A percentile compares a stretch with the other conserved stretches of the same genome.
Conservation (phyloP, 2,329 filamentous ascomycete genomes). For the Sarocladium oryzae region DNA sequence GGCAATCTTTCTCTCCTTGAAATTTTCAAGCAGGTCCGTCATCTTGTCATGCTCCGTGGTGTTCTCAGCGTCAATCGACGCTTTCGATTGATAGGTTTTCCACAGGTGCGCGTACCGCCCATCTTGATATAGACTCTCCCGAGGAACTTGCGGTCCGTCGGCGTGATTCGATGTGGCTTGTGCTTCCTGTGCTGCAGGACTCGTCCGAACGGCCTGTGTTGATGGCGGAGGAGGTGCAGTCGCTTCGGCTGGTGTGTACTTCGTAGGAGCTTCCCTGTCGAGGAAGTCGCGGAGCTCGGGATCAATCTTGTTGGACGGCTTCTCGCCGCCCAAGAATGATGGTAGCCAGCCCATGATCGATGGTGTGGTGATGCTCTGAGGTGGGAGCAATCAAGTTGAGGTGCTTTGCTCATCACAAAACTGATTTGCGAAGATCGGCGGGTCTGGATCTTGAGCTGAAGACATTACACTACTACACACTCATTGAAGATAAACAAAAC, state of each 20-base stretch:
- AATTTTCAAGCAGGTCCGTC: conserved; percentile 71
- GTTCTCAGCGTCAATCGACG: conserved; percentile 59
- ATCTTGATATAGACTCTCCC: conserved; percentile 49
- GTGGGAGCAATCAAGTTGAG: too few species aligned
- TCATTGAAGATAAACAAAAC: too few species aligned
- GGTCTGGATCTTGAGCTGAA: not conserved
- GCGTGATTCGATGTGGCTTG: conserved; percentile 11
- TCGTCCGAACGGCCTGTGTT: not conserved
- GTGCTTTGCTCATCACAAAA: too few species aligned
- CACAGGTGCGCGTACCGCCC: conserved; percentile 77
- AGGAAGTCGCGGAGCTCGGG: conserved; percentile 79
- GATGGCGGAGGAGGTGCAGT: not conserved
- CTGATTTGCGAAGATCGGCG: not conserved
- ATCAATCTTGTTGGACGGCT: conserved; percentile 60
- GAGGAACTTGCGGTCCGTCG: conserved; percentile 30
- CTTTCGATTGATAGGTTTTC: conserved; percentile 78
- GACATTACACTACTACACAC: too few species aligned
- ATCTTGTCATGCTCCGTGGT: conserved; percentile 77
- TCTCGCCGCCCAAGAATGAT: conserved; percentile 43
- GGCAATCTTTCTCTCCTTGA: conserved; percentile 71
- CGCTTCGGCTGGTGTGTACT: conserved; percentile 39
- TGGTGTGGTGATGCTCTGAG: not conserved
- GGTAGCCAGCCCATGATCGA: conserved; percentile 52
- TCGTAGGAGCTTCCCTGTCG: conserved; percentile 71
- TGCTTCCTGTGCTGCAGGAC: not conserved